Evolutionary conservation across 2,329 filamentous ascomycete genomes (phyloP).

Genomic region (Diaporthe ampelina): DNA sequence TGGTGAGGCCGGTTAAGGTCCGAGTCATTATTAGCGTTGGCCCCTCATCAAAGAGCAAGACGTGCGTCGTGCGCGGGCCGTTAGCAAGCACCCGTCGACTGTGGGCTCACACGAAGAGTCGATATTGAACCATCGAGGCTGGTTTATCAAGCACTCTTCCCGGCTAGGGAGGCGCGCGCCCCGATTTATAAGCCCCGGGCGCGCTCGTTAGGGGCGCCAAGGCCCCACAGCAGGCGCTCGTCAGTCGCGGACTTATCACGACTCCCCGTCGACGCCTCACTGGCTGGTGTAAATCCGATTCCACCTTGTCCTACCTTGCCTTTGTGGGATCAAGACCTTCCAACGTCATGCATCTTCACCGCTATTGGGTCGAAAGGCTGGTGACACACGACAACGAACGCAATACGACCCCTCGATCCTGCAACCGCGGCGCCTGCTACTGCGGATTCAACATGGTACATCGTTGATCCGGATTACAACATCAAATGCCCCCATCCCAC

Average conservation of each 20-base stretch:
- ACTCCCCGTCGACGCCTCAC: slow-evolving; percentile 13
- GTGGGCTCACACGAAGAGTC: neutral
- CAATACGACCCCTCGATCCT: neutral
- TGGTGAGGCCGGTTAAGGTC: neutral
- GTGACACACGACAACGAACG: neutral
- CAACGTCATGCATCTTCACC: slow-evolving; percentile 1
- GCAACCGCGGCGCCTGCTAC: slow-evolving; percentile 4
- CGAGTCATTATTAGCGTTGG: slow-evolving; percentile 16
- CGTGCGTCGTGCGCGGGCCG: neutral
- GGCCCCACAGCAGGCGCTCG: slow-evolving; percentile 8
- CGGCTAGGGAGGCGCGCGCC: slow-evolving; percentile 27
- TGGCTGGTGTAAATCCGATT: slow-evolving; percentile 13
- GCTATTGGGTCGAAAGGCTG: neutral
- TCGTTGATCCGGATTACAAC: slow-evolving; percentile 6
- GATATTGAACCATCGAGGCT: neutral
- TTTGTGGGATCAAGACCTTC: neutral
- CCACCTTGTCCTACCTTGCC: slow-evolving; percentile 3
- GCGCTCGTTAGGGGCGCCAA: slow-evolving; percentile 21
- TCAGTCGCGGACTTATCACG: slow-evolving; percentile 23
- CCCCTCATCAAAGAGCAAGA: slow-evolving; percentile 11
- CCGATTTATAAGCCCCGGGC: slow-evolving; percentile 24
- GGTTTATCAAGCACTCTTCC: slow-evolving; percentile 11
- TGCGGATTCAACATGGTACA: neutral
- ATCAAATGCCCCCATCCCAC: neutral
- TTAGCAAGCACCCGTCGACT: neutral